Evolutionary conservation across 179 eudicot genomes (phyloP).

Genomic region (Heliamphora ciliata): DNA sequence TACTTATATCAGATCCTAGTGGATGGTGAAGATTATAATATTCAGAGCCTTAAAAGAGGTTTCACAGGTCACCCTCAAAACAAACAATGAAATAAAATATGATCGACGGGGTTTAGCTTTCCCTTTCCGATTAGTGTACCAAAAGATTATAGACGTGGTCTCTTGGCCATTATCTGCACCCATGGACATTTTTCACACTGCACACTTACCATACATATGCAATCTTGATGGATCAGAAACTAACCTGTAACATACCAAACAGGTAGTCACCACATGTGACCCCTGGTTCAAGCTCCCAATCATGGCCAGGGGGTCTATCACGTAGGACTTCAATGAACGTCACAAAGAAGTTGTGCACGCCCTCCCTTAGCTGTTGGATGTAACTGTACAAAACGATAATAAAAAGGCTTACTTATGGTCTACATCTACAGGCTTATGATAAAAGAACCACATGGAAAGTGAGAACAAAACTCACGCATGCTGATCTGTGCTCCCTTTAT

Average conservation of each 20-base stretch:
- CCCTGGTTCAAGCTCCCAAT: conserved; percentile 99
- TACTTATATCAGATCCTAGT: neutral
- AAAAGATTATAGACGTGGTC: neutral
- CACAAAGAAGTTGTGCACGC: conserved; percentile 92
- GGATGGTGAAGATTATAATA: neutral
- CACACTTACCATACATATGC: neutral
- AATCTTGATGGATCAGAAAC: conserved; percentile 9
- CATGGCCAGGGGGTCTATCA: conserved; percentile 98
- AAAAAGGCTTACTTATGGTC: neutral
- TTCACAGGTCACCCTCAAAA: neutral
- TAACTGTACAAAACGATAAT: conserved; percentile 45
- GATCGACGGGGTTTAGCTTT: neutral
- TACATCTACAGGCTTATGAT: neutral
- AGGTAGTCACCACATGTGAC: conserved; percentile 98
- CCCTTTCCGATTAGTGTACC: neutral
- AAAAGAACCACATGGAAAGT: conserved; percentile 2
- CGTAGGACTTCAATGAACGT: conserved; percentile 94
- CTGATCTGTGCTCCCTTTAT: conserved; percentile 99
- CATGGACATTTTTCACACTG: neutral
- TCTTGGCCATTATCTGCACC: neutral
- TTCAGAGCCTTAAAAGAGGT: neutral
- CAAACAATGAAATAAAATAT: neutral
- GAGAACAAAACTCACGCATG: conserved; percentile 68
- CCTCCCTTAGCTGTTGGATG: conserved; percentile 96
- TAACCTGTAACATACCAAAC: conserved; percentile 94